Percentiles rank a stretch among this genome's conserved stretches.
Conservation (phyloP, 495 filamentous ascomycete species). For the Podospora australis region DNA sequence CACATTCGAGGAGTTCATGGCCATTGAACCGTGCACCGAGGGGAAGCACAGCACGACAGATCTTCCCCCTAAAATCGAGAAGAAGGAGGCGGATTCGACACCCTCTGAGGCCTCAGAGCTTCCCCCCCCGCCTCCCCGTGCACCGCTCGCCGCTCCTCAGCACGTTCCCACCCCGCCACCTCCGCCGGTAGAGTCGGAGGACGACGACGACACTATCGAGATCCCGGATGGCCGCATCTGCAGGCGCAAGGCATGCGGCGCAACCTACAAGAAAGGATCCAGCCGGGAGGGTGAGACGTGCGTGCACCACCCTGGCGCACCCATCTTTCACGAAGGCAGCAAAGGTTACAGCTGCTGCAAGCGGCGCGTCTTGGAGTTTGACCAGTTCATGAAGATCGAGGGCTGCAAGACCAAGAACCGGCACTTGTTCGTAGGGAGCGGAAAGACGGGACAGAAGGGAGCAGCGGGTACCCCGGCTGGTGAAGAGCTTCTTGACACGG, state of each 20-base stretch:
- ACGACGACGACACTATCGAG: conserved; percentile 68
- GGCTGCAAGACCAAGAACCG: conserved; percentile 76
- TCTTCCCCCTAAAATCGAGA: conserved; percentile 51
- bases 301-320: conserved; percentile 75
- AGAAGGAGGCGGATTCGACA: conserved; percentile 36
- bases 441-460: conserved; percentile 42
- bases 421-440: conserved; percentile 83
- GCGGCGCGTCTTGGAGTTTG: conserved; percentile 88
- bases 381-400: conserved; percentile 92
- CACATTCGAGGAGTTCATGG: conserved; percentile 97
- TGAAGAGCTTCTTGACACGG: conserved; percentile 58
- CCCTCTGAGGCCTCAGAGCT: conserved; percentile 30
- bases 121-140: conserved; percentile 41
- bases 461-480: conserved; percentile 30
- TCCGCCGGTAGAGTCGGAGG: conserved; percentile 71
- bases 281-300: conserved; percentile 70
- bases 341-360: conserved; percentile 99
- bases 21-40: conserved; percentile 87
- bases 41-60: conserved; percentile 87
- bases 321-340: conserved; percentile 94
- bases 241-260: conserved; percentile 67
- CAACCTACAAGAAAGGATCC: conserved; percentile 51
- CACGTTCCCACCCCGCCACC: conserved; percentile 55
- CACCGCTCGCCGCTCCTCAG: conserved; percentile 46
- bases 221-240: conserved; percentile 70